Percentiles rank a stretch among this genome's conserved stretches.
phyloP scores from a whole-genome alignment of 2,329 filamentous ascomycete genomes.

The Eurotiales sp. region DNA sequence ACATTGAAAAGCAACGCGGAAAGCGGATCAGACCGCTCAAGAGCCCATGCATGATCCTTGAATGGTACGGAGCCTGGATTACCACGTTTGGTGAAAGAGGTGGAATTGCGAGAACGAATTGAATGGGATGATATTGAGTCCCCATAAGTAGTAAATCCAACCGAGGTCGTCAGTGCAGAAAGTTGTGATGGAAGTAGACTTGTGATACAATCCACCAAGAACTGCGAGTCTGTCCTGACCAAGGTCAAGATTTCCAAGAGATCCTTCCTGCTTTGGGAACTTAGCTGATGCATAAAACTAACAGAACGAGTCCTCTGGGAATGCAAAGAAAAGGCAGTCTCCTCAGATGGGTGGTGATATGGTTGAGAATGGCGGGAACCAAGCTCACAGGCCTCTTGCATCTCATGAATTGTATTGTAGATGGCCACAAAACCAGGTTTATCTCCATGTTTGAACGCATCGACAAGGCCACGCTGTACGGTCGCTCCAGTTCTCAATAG shows the following conservation, averaged over 20 bases:
- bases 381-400: conserved; percentile 41
- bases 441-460: conserved; percentile 44
- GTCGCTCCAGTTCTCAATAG: conserved; percentile 39
- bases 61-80: conserved; percentile 54
- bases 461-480: conserved; percentile 43
- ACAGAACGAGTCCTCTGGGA: conserved; percentile 31
- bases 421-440: conserved; percentile 42
- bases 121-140: conserved; percentile 73
- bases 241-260: conserved; percentile 76
- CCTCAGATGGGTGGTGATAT: conserved; percentile 30
- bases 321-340: conserved; percentile 31
- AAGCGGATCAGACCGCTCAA: conserved; percentile 82
- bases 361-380: conserved; percentile 32
- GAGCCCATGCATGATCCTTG: conserved; percentile 79
- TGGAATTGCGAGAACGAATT: conserved; percentile 46
- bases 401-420: conserved; percentile 42
- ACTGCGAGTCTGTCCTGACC: conserved; percentile 81
- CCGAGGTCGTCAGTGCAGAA: conserved; percentile 70
- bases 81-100: conserved; percentile 47
- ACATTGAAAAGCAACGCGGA: conserved; percentile 82
- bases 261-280: conserved; percentile 67
- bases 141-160: conserved; percentile 73
- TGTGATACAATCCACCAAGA: conserved; percentile 76
- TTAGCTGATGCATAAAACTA: conserved; percentile 60
- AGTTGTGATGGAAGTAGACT: conserved; percentile 73